Base-by-base conservation (phyloP, 1,284 basidiomycete genomes). In the Ustilago hordei region DNA sequence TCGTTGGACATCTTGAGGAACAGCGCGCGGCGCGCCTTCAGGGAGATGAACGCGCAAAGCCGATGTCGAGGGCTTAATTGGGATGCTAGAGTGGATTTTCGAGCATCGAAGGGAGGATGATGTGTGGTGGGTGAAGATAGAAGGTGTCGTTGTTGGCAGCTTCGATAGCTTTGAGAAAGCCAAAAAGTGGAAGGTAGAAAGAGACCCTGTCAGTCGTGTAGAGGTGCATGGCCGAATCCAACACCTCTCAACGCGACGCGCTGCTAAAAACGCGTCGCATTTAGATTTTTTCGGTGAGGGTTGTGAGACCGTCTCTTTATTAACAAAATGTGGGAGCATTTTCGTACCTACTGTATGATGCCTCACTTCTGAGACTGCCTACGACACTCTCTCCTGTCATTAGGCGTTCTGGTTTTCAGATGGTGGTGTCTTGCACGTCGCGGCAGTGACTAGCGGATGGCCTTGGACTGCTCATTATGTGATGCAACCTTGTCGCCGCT, bases 221-320 rank as follows among this genome's bases (percentile, higher is more conserved):
- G 53, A 55, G 52, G 45, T 72, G 69, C 64, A 64, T 59, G 57
- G 9, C 15, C 8, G 69, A 68, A 64, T 68, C 65, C 65, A 73
- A 73, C 70, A 73, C 69, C 61, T 65, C 70, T 73, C 64, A 73
- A 73, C 70, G 70, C 70, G 70, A 58, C 64, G 70, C 64, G 70
- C 41, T 36, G 45, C 2, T 3, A 5, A 8, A 23, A 50, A 73
- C 70, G 70, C 70, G 70, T 73, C 70, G 48, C 12, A 15, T n/a
- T 9, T 56, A 31, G 8, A 3, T 15, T 7, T 39, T 34, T 36
- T 39, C 6, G 28, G 28, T 2, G 2, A 11, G 31, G 8, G 28
- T 50, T 32, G 53, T 35, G 50, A 35, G 28, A 28, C 23, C 23
- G 3, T 28, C 23, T 3, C 3, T 28, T 28, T 28, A 28, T 3